Evolutionary conservation across 2,329 filamentous ascomycete genomes (phyloP).

Genomic region (Diaporthe longicolla): DNA sequence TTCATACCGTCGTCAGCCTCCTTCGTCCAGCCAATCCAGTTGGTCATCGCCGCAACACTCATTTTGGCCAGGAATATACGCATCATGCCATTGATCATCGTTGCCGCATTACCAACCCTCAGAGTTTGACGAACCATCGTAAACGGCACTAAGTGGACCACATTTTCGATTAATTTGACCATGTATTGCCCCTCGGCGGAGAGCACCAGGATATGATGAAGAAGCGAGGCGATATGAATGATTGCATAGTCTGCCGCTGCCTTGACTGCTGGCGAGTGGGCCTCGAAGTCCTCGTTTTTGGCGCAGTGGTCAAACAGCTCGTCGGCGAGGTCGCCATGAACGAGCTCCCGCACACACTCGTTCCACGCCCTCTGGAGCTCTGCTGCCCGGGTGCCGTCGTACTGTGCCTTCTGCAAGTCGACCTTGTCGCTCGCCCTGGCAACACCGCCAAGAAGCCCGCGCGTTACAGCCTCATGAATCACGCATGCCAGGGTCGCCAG

Average conservation of each 20-base stretch:
- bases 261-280: conserved; percentile 72
- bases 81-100: conserved; percentile 84
- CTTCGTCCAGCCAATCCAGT: conserved; percentile 82
- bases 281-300: conserved; percentile 73
- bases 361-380: conserved; percentile 77
- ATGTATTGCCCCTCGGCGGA: conserved; percentile 83
- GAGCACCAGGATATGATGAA: conserved; percentile 80
- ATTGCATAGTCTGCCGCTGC: conserved; percentile 77
- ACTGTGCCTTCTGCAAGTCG: conserved; percentile 54
- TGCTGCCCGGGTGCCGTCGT: conserved; percentile 70
- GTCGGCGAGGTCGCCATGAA: conserved; percentile 78
- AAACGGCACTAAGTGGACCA: conserved; percentile 81
- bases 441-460: conserved; percentile 76
- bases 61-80: conserved; percentile 82
- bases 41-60: conserved; percentile 80
- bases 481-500: conserved; percentile 79
- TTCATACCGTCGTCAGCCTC: conserved; percentile 86
- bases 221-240: conserved; percentile 79
- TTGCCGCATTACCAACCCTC: conserved; percentile 82
- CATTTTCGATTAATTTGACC: conserved; percentile 77
- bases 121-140: conserved; percentile 80
- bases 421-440: conserved; percentile 47
- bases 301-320: conserved; percentile 73
- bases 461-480: conserved; percentile 77
- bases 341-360: conserved; percentile 74